Evolutionary conservation across 371 early-diverging fungal species (phyloP).

Genomic region (Mycotypha africana): DNA sequence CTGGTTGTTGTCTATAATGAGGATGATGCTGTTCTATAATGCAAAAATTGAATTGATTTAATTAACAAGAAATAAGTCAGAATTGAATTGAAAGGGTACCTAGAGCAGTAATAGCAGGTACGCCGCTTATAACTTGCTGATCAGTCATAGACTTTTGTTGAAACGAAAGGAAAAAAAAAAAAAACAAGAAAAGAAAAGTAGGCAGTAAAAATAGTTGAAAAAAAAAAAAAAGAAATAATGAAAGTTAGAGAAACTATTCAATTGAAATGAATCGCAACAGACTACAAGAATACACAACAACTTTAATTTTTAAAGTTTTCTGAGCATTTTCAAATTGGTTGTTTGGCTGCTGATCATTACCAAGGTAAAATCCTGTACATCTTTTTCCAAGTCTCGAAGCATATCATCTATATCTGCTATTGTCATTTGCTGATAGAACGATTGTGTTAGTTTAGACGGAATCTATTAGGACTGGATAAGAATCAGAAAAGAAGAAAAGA

Average conservation of each 20-base stretch:
- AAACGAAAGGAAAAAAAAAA: neutral
- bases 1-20: neutral
- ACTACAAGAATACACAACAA: neutral
- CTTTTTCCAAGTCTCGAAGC: conserved; percentile 35
- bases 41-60: neutral
- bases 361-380: conserved; percentile 37
- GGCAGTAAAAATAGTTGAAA: neutral
- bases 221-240: conserved; percentile 1
- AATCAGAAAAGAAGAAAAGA: no score
- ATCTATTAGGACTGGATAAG: no score
- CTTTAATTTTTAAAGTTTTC: no score
- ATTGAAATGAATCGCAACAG: neutral
- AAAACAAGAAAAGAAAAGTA: neutral
- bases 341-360: no score
- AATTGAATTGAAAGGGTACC: neutral
- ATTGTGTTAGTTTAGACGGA: no score
- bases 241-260: neutral
- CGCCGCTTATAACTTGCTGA: no score
- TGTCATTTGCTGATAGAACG: no score
- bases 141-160: neutral
- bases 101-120: neutral
- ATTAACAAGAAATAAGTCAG: neutral
- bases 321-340: no score
- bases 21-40: neutral
- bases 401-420: conserved; percentile 18